These are phyloP conservation scores for Erigeron canadensis DNA, from an alignment of 129 eudicot genomes.

Conservation along the genomic window DNA sequence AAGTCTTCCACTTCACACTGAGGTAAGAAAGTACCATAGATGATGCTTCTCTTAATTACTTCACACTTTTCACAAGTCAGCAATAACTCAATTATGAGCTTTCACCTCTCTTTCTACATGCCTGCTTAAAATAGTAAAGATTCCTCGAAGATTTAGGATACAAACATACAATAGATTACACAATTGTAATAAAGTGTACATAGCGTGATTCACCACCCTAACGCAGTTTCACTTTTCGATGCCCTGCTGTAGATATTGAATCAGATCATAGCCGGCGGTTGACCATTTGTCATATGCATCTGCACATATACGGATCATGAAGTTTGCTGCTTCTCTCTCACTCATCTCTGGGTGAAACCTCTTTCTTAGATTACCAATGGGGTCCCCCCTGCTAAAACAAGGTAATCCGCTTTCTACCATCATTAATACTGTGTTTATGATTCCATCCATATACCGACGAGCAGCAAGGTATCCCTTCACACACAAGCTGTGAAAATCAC, in stretches of 20 bases:
- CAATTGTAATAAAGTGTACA: background rate
- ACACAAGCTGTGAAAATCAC: slow-evolving; percentile 60
- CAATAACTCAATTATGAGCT: background rate
- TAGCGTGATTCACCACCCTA: background rate
- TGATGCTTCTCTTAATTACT: background rate
- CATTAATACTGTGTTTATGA: slow-evolving; percentile 73
- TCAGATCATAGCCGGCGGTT: slow-evolving; percentile 97
- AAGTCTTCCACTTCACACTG: background rate
- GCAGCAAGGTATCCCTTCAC: slow-evolving; percentile 99
- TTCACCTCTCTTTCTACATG: background rate
- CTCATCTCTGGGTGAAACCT: slow-evolving; percentile 98
- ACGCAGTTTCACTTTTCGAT: slow-evolving; percentile 65
- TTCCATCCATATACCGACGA: slow-evolving; percentile 91
- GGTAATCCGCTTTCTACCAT: slow-evolving; percentile 97
- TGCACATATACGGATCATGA: slow-evolving; percentile 84
- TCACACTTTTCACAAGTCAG: slow-evolving; percentile 4
- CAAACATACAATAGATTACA: slow-evolving; percentile 13
- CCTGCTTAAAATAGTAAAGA: background rate
- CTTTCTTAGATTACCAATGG: slow-evolving; percentile 90
- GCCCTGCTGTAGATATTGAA: slow-evolving; percentile 96
- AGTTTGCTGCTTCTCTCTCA: slow-evolving; percentile 93
- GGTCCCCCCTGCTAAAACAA: slow-evolving; percentile 98
- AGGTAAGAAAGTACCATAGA: background rate
- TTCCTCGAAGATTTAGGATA: slow-evolving; percentile 12
- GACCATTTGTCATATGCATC: slow-evolving; percentile 99